phyloP scores from a whole-genome alignment of 805 yeast genomes.

The Candida sakaeoensis region DNA sequence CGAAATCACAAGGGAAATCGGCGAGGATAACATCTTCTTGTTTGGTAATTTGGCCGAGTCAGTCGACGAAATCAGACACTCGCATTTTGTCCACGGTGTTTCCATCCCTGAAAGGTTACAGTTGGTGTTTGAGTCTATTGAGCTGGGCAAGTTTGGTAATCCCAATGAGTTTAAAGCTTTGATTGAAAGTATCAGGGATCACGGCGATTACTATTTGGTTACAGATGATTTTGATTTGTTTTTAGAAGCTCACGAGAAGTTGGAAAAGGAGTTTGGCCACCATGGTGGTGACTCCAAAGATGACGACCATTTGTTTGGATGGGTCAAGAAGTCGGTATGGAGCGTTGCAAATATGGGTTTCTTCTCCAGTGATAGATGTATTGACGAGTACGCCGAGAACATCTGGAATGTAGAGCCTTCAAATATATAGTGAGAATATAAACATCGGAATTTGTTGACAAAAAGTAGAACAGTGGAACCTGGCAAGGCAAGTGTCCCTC shows the following conservation, averaged over 20 bases:
- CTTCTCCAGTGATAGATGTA: slow-evolving; percentile 86
- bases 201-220: slow-evolving; percentile 85
- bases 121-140: slow-evolving; percentile 63
- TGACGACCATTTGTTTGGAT: slow-evolving; percentile 53
- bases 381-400: slow-evolving; percentile 85
- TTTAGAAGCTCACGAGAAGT: slow-evolving; percentile 71
- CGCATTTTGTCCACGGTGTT: slow-evolving; percentile 62
- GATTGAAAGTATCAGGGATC: slow-evolving; percentile 63
- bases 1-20: slow-evolving; percentile 89
- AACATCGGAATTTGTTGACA: neutral
- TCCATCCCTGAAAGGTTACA: slow-evolving; percentile 56
- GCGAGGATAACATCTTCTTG: slow-evolving; percentile 87
- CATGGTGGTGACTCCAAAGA: slow-evolving; percentile 39
- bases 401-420: slow-evolving; percentile 90
- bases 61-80: slow-evolving; percentile 79
- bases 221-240: slow-evolving; percentile 87
- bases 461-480: neutral
- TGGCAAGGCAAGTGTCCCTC: neutral
- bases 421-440: slow-evolving; percentile 10
- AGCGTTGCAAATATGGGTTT: slow-evolving; percentile 93
- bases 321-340: slow-evolving; percentile 74
- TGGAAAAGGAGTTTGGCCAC: slow-evolving; percentile 64
- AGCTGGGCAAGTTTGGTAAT: slow-evolving; percentile 69
- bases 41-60: slow-evolving; percentile 89
- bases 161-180: slow-evolving; percentile 62